Conservation (phyloP, 2,329 filamentous ascomycete species). For the Neurospora sp. region DNA sequence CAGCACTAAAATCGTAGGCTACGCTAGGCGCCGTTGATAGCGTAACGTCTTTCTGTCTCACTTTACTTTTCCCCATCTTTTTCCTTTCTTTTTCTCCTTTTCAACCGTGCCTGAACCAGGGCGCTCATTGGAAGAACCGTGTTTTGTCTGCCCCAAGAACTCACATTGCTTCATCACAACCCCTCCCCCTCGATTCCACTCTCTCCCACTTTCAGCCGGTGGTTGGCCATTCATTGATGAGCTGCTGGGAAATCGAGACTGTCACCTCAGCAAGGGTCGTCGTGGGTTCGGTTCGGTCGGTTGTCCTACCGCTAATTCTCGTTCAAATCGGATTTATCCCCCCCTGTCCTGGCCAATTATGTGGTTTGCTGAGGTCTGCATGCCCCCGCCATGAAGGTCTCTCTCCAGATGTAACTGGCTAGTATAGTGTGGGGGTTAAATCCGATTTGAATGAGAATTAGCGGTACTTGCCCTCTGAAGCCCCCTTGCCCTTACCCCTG, state of each 20-base stretch:
- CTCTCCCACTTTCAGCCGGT: not conserved
- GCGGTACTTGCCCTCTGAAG: not conserved
- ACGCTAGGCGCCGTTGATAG: not conserved
- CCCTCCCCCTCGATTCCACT: not conserved
- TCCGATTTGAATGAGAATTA: too few relatives aligned
- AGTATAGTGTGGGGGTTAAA: too few relatives aligned
- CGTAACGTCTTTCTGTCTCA: not conserved
- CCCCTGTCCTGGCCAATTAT: too few relatives aligned
- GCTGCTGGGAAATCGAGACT: not conserved
- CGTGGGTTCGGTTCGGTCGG: not conserved
- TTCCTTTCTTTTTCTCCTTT: not conserved
- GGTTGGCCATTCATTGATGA: not conserved
- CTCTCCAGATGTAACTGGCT: too few relatives aligned
- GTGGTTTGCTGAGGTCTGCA: too few relatives aligned
- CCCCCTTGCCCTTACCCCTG: not conserved
- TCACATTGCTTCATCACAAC: not conserved
- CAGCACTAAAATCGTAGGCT: not conserved
- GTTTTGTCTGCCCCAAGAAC: not conserved
- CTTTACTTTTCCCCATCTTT: not conserved
- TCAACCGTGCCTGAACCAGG: not conserved
- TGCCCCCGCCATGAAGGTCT: too few relatives aligned
- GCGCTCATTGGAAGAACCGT: not conserved
- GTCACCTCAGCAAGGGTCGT: not conserved
- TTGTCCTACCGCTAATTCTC: not conserved
- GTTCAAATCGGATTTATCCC: too few relatives aligned